Evolutionary conservation across 83 land plant genomes (phyloP).

Genomic region (Isoetes engelmannii): DNA sequence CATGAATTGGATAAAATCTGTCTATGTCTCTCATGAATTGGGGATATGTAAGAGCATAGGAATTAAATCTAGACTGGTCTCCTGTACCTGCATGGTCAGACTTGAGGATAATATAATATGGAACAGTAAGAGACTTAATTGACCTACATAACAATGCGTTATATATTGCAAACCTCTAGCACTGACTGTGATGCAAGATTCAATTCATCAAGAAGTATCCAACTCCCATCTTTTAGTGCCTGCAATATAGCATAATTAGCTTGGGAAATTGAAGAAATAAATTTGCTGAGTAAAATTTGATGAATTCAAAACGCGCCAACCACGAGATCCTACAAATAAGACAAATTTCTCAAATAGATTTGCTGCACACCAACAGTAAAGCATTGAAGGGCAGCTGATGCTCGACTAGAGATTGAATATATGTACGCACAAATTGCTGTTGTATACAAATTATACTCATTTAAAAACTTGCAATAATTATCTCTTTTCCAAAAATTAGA

Average conservation of each 20-base stretch:
- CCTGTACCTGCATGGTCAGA: not conserved
- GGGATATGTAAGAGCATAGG: too few species aligned
- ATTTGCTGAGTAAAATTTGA: not conserved
- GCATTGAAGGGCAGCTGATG: too few species aligned
- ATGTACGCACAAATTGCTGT: too few species aligned
- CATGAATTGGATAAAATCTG: not conserved
- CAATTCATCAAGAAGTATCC: slow-evolving; percentile 94
- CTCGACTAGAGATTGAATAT: too few species aligned
- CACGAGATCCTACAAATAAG: too few species aligned
- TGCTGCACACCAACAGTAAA: too few species aligned
- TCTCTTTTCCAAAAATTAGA: too few species aligned
- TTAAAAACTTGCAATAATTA: too few species aligned
- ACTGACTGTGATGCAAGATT: slow-evolving; percentile 99
- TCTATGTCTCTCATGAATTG: not conserved
- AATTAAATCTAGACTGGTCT: too few species aligned
- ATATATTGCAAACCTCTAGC: slow-evolving; percentile 45
- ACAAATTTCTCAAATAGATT: too few species aligned
- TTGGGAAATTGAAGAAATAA: slow-evolving; percentile 3
- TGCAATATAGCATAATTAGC: slow-evolving; percentile 18
- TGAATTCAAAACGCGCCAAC: too few species aligned
- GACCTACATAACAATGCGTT: not conserved
- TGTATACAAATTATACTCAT: too few species aligned
- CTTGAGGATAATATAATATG: not conserved
- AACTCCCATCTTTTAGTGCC: slow-evolving; percentile 85
- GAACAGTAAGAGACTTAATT: not conserved